Conservation (phyloP, 1,284 basidiomycete species). For the Irpex sp. region DNA sequence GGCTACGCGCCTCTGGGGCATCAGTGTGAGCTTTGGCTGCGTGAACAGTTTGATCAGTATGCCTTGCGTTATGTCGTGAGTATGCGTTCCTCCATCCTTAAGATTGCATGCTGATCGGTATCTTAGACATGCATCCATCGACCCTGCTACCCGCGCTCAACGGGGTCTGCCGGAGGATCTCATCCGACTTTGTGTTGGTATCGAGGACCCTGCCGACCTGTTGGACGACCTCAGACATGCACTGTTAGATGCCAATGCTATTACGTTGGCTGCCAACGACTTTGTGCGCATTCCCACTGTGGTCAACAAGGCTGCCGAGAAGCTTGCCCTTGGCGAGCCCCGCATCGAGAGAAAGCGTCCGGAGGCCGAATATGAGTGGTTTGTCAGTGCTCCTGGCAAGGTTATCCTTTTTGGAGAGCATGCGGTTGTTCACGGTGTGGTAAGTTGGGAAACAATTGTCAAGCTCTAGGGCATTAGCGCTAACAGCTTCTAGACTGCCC, state of each 20-base stretch:
- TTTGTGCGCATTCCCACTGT: conserved; percentile 47
- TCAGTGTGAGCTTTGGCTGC: conserved; percentile 96
- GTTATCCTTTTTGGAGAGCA: conserved; percentile 99
- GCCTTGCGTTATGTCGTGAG: conserved; percentile 99
- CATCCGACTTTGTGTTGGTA: conserved; percentile 97
- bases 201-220: conserved; percentile 92
- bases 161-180: conserved; percentile 96
- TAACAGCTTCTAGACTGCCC: conserved; percentile 65
- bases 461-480: not conserved
- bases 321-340: conserved; percentile 46
- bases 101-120: conserved; percentile 11
- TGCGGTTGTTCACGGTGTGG: conserved; percentile 96
- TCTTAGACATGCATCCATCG: conserved; percentile 92
- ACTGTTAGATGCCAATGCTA: conserved; percentile 88
- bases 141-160: conserved; percentile 87
- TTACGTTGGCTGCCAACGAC: conserved; percentile 45
- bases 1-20: conserved; percentile 92
- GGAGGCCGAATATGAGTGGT: conserved; percentile 63
- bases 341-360: conserved; percentile 15
- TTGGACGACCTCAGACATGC: conserved; percentile 95
- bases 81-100: conserved; percentile 20
- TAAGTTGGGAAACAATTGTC: conserved; percentile 40
- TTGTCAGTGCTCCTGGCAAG: conserved; percentile 95
- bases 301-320: conserved; percentile 65
- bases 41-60: conserved; percentile 99